A percentile compares a stretch with the other conserved stretches of the same genome.
Conservation (phyloP, 352 stramenopile species). For the Pythium vanterpoolii region DNA sequence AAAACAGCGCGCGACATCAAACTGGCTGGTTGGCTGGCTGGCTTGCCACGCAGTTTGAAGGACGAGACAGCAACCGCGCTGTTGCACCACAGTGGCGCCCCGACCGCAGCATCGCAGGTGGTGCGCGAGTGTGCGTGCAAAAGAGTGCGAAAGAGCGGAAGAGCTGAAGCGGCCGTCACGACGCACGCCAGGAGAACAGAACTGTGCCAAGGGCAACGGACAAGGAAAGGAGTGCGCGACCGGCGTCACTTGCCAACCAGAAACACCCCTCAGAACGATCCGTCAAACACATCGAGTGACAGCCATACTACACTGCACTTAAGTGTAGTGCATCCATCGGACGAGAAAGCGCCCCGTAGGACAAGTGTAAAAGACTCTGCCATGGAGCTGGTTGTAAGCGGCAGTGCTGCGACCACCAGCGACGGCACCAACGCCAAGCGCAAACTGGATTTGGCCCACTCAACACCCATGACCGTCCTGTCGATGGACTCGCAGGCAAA, state of each 20-base stretch:
- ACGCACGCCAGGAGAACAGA: slow-evolving; percentile 11
- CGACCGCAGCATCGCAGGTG: not conserved
- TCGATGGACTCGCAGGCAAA: slow-evolving; percentile 47
- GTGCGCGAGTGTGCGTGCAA: not conserved
- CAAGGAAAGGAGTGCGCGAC: no score
- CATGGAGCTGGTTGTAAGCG: slow-evolving; percentile 34
- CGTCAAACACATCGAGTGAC: not conserved
- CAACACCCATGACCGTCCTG: slow-evolving; percentile 24
- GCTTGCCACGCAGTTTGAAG: not conserved
- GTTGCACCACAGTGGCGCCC: not conserved
- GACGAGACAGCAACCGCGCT: not conserved
- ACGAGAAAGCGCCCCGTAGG: not conserved
- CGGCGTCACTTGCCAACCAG: not conserved
- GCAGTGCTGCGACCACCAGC: not conserved
- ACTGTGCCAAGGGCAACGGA: no score
- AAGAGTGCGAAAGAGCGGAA: not conserved
- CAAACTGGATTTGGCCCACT: slow-evolving; percentile 51
- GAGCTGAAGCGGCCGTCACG: not conserved
- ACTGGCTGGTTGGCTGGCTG: not conserved
- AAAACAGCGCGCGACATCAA: not conserved
- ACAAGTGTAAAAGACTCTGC: not conserved
- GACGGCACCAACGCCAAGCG: slow-evolving; percentile 58
- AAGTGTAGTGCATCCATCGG: not conserved
- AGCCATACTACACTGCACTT: not conserved
- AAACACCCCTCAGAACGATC: not conserved